These are phyloP conservation scores for Arabis alpina DNA, from an alignment of 345 rosid species.

Conservation along the genomic window DNA sequence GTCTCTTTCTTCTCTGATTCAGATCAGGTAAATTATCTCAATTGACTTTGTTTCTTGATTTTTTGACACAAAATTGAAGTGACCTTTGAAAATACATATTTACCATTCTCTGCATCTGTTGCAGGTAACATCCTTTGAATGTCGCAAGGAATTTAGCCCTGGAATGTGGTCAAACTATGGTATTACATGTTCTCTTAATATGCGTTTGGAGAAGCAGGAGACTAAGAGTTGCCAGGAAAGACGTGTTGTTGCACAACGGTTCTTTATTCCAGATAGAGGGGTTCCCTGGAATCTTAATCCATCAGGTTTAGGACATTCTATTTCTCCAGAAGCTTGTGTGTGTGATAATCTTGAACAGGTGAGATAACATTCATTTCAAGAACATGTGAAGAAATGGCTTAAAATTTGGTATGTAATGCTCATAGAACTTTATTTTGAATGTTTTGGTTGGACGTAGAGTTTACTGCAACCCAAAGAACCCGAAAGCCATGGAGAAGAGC, in stretches of 20 bases:
- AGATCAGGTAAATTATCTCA: slow-evolving; percentile 55
- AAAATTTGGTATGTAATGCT: slow-evolving; percentile 2
- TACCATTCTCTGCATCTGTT: slow-evolving; percentile 3
- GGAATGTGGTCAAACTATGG: slow-evolving; percentile 3
- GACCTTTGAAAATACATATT: background rate
- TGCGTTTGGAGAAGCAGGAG: slow-evolving; percentile 14
- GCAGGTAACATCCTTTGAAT: slow-evolving; percentile 31
- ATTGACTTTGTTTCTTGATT: background rate
- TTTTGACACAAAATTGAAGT: background rate
- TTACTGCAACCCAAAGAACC: slow-evolving; percentile 31
- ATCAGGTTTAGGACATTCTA: slow-evolving; percentile 33
- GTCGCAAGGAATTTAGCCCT: slow-evolving; percentile 24
- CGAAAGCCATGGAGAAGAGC: slow-evolving; percentile 27
- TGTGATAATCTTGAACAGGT: slow-evolving; percentile 47
- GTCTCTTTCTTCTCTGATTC: slow-evolving; percentile 66
- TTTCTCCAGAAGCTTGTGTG: slow-evolving; percentile 33
- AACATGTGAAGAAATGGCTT: slow-evolving; percentile 2
- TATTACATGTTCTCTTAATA: slow-evolving; percentile 23
- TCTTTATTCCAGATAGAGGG: background rate
- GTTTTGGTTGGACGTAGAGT: slow-evolving; percentile 48
- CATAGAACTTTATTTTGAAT: slow-evolving; percentile 16
- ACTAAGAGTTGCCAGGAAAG: background rate
- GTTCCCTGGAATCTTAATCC: slow-evolving; percentile 24
- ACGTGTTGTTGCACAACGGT: no score
- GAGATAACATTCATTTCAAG: background rate